Base-by-base conservation (phyloP, 2,329 filamentous ascomycete species). In the Neopestalotiopsis clavispora region DNA sequence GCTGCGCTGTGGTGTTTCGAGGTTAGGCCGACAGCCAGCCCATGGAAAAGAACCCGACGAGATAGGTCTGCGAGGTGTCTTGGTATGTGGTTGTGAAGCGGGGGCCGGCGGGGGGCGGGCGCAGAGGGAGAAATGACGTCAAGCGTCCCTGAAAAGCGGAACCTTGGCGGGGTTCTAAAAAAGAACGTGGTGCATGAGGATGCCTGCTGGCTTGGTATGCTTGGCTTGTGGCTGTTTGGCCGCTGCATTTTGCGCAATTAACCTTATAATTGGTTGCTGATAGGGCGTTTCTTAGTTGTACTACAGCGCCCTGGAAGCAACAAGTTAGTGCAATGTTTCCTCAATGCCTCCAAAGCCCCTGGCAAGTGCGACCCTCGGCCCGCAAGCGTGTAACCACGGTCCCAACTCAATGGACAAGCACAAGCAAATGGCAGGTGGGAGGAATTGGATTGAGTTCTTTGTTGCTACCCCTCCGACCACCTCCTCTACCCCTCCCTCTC, bases 71-170 rank as follows among this genome's bases (percentile, higher is more conserved):
- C 23, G 23, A 28, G 23, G 23, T 28, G 23, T 28, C 23, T 28
- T 28, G 23, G 23, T 10, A 38, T 38, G 34, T 38, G 10, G 34
- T 38, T 28, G 3, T 10, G 34, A 38, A 38, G 34, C 34, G 34
- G 34, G 34, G 34, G 34, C 6, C 34, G n/a, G 20, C 28, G 62
- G 23, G n/a, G n/a, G 30, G 34, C n/a, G 32, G n/a, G 40, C 40
- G 20, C 45, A 34, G 40, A 45, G 10, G 45, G 20, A 49, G 42
- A 9, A n/a, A 60, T 67, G 65, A 67, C 65, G 65, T 67, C 65
- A 67, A 67, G 65, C 56, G 52, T 67, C 20, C 30, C 65, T 60
- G 65, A 67, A 59, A 67, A 67, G 65, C 65, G 65, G 65, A 60
- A 67, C 30, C 65, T 52, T 34, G 65, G 30, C n/a, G 65, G 65